These are phyloP conservation scores for Ustilago cynodontis DNA, from an alignment of 1,284 basidiomycete genomes.

Conservation along the genomic window DNA sequence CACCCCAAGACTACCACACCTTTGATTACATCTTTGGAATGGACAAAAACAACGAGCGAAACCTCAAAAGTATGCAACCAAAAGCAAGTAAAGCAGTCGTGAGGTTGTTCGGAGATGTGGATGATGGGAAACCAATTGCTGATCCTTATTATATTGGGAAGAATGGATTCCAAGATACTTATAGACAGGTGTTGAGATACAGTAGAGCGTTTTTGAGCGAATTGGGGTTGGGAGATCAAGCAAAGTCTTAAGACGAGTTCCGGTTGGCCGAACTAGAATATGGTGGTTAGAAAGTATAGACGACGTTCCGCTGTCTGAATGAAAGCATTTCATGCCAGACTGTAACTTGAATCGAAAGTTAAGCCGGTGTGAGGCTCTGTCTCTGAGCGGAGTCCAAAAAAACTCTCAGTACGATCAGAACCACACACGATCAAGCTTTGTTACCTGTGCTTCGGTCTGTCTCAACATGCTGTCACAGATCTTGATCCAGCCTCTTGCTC, in stretches of 20 bases:
- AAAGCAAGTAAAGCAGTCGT: conserved; percentile 55
- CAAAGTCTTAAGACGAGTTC: conserved; percentile 8
- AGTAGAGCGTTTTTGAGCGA: conserved; percentile 42
- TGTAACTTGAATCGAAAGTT: no score
- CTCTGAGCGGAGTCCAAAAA: not conserved
- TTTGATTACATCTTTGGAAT: conserved; percentile 73
- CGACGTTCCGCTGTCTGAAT: no score
- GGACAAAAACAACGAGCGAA: conserved; percentile 71
- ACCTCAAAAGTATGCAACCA: conserved; percentile 68
- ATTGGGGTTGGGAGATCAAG: conserved; percentile 10
- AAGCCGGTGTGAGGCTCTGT: no score
- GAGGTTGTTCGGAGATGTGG: conserved; percentile 58
- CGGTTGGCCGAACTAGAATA: not conserved
- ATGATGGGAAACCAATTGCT: conserved; percentile 47
- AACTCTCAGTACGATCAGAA: no score
- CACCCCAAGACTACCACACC: conserved; percentile 66
- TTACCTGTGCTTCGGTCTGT: no score
- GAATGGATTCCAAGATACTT: conserved; percentile 70
- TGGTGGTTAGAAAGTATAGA: no score
- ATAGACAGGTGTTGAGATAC: conserved; percentile 71
- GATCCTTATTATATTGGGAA: conserved; percentile 71
- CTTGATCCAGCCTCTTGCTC: no score
- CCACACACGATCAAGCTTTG: no score
- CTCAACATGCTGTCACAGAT: no score
- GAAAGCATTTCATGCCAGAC: no score